Percentiles rank a stretch among this genome's conserved stretches.
phyloP scores from a whole-genome alignment of 176 grass and related monocot species.

The Pharus latifolius region DNA sequence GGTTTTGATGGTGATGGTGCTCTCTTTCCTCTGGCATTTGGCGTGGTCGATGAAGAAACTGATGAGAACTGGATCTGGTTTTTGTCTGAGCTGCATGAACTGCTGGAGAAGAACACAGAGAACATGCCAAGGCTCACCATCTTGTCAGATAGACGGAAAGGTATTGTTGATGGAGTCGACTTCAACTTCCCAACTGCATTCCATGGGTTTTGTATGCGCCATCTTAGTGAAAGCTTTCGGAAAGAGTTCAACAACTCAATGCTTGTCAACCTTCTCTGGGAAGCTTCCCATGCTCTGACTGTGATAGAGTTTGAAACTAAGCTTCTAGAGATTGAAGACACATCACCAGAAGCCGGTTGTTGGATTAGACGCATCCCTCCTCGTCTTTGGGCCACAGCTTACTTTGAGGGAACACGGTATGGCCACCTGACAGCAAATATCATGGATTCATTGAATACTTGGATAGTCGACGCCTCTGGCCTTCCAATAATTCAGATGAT shows the following conservation, averaged over 20 bases:
- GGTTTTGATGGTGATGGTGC: constrained; percentile 90
- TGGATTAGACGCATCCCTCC: constrained; percentile 75
- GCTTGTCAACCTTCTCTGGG: constrained; percentile 81
- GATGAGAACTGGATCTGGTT: constrained; percentile 99
- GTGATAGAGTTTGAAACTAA: constrained; percentile 89
- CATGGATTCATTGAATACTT: constrained; percentile 56
- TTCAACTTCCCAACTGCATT: constrained; percentile 98
- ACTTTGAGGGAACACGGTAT: constrained; percentile 82
- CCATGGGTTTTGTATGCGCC: constrained; percentile 87
- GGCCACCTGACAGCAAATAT: constrained; percentile 86
- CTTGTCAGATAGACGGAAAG: constrained; percentile 78
- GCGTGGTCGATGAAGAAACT: constrained; percentile 87
- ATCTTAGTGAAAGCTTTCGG: constrained; percentile 74
- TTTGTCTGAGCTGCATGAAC: constrained; percentile 74
- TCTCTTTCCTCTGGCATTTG: constrained; percentile 93
- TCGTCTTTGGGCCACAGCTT: constrained; percentile 85
- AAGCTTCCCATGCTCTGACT: constrained; percentile 81
- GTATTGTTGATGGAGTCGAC: constrained; percentile 88
- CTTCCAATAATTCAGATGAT: constrained; percentile 98
- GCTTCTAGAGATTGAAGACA: constrained; percentile 84
- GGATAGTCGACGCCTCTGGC: constrained; percentile 78
- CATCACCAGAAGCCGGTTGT: constrained; percentile 71
- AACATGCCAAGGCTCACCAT: constrained; percentile 96
- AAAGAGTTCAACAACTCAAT: constrained; percentile 84
- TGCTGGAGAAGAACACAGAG: constrained; percentile 90